These are phyloP conservation scores for Penicillium waksmanii DNA, from an alignment of 495 filamentous ascomycete genomes.

Conservation along the genomic window DNA sequence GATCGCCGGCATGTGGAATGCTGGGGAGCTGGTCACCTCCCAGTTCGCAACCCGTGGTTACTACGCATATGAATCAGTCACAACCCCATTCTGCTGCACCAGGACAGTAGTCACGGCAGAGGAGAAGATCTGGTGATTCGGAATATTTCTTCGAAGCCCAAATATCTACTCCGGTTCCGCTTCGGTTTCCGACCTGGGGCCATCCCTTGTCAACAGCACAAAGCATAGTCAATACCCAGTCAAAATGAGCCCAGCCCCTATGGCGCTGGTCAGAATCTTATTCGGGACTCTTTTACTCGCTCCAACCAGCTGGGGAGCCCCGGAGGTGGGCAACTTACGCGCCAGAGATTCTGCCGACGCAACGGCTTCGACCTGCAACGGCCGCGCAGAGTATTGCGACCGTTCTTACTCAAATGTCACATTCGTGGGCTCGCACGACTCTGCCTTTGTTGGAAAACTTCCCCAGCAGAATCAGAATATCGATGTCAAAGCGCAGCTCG, in stretches of 20 bases:
- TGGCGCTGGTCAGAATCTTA: constrained; percentile 9
- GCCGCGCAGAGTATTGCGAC: constrained; percentile 62
- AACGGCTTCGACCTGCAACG: constrained; percentile 58
- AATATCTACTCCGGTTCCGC: not conserved
- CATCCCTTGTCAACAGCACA: not conserved
- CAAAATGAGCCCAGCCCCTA: not conserved
- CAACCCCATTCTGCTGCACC: not conserved
- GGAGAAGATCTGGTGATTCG: not conserved
- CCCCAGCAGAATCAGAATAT: constrained; percentile 69
- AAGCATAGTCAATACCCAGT: not conserved
- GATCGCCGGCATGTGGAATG: constrained; percentile 31
- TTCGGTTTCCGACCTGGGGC: not conserved
- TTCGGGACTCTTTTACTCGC: constrained; percentile 23
- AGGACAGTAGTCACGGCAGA: not conserved
- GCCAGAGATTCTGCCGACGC: constrained; percentile 9
- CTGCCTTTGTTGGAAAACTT: constrained; percentile 63
- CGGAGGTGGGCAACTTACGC: not conserved
- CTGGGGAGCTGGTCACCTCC: constrained; percentile 14
- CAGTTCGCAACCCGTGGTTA: constrained; percentile 10
- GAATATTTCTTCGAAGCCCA: not conserved
- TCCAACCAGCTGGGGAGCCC: constrained; percentile 7
- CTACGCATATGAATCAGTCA: constrained; percentile 14
- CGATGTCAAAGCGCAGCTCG: constrained; percentile 65
- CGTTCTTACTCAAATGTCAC: constrained; percentile 68
- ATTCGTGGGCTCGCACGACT: constrained; percentile 71